phyloP scores from a whole-genome alignment of 2,329 filamentous ascomycete genomes.

The Penicillium concentricum region DNA sequence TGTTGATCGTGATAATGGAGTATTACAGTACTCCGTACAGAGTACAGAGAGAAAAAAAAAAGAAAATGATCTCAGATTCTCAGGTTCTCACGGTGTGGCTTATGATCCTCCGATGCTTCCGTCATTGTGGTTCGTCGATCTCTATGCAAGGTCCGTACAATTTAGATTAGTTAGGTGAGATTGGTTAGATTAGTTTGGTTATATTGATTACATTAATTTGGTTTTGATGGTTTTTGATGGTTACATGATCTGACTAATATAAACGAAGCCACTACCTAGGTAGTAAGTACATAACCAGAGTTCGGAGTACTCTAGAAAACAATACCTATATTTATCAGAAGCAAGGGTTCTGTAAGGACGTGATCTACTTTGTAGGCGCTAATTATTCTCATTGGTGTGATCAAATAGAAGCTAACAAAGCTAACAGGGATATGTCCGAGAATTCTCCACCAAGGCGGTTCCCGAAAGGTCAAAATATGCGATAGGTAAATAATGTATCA shows the following conservation, averaged over 20 bases:
- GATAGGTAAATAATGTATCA: not conserved
- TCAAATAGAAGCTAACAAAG: not conserved
- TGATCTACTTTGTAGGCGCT: too few relatives aligned
- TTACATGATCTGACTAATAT: not conserved
- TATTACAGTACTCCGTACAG: too few relatives aligned
- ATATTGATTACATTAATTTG: not conserved
- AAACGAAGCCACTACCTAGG: too few relatives aligned
- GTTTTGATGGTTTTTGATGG: not conserved
- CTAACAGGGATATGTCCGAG: not conserved
- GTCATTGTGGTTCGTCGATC: constrained; percentile 16
- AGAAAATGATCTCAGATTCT: constrained; percentile 11
- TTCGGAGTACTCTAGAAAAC: too few relatives aligned
- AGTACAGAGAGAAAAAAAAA: not conserved
- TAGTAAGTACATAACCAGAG: too few relatives aligned
- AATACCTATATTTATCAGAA: not conserved
- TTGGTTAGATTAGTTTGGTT: not conserved
- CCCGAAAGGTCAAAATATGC: constrained; percentile 4
- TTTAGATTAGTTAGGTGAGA: not conserved
- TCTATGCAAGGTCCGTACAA: constrained; percentile 15
- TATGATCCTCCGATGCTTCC: constrained; percentile 2
- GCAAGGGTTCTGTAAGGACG: too few relatives aligned
- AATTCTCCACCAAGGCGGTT: constrained; percentile 17
- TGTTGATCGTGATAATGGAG: not conserved
- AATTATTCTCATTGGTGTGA: not conserved
- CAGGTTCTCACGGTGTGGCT: constrained; percentile 10